A percentile compares a stretch with the other conserved stretches of the same genome.
Evolutionary conservation across 2,329 filamentous ascomycete genomes (phyloP).

Genomic region (Alternaria sp.): DNA sequence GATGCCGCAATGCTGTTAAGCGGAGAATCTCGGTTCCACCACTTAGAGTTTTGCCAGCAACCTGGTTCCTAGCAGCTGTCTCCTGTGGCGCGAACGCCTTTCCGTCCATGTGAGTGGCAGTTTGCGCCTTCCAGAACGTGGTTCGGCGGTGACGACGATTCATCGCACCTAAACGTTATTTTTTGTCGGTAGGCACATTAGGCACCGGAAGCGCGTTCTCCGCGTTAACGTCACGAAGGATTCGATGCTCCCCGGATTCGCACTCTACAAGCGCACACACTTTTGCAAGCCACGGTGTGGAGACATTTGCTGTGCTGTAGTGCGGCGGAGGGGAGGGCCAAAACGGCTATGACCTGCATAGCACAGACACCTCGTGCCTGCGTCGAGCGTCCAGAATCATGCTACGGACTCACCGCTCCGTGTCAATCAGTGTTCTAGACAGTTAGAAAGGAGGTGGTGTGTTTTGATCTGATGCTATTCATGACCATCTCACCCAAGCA

Average conservation of each 20-base stretch:
- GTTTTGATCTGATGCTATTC: background rate
- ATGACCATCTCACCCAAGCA: background rate
- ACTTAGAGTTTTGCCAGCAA: background rate
- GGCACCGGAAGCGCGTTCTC: slow-evolving; percentile 8
- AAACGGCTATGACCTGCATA: slow-evolving; percentile 2
- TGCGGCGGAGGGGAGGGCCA: background rate
- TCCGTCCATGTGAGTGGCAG: background rate
- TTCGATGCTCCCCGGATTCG: slow-evolving; percentile 6
- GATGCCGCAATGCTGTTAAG: background rate
- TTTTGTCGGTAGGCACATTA: background rate
- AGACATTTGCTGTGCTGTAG: slow-evolving; percentile 1
- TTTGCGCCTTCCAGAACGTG: background rate
- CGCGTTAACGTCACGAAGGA: background rate
- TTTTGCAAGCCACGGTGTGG: slow-evolving; percentile 2
- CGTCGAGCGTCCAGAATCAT: background rate
- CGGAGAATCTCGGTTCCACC: background rate
- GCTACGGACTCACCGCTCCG: background rate
- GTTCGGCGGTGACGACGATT: background rate
- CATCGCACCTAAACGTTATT: background rate
- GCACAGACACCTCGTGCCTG: slow-evolving; percentile 5
- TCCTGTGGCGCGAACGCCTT: slow-evolving; percentile 1
- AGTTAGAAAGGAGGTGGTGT: background rate
- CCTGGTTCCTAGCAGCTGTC: background rate
- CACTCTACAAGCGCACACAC: background rate
- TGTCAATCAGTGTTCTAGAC: background rate